Conservation (phyloP, 1,139 yeast species). For the Candida gigantensis region DNA sequence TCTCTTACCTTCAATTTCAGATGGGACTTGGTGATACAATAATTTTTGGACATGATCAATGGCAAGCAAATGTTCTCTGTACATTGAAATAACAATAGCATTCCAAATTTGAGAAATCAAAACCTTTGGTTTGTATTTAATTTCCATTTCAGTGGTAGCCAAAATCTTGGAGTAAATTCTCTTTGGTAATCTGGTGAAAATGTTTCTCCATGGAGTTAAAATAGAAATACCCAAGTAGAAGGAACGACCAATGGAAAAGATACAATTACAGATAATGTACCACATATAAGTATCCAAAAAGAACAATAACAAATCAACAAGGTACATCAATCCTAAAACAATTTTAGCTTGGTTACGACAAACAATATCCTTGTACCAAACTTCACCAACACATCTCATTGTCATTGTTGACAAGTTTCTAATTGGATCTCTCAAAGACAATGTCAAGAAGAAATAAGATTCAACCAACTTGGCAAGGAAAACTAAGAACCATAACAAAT, state of each 20-base stretch:
- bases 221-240: slow-evolving; percentile 98
- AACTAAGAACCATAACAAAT: slow-evolving; percentile 84
- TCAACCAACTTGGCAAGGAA: slow-evolving; percentile 86
- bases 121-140: slow-evolving; percentile 97
- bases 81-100: slow-evolving; percentile 96
- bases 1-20: slow-evolving; percentile 96
- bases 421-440: slow-evolving; percentile 92
- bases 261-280: slow-evolving; percentile 94
- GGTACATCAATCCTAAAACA: slow-evolving; percentile 87
- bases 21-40: slow-evolving; percentile 96
- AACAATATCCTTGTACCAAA: slow-evolving; percentile 73
- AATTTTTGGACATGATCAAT: slow-evolving; percentile 97
- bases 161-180: slow-evolving; percentile 96
- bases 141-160: slow-evolving; percentile 99
- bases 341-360: slow-evolving; percentile 87
- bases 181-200: slow-evolving; percentile 95
- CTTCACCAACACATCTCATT: slow-evolving; percentile 75
- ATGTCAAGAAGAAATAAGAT: slow-evolving; percentile 89
- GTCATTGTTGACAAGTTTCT: slow-evolving; percentile 55
- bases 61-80: slow-evolving; percentile 95
- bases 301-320: slow-evolving; percentile 90
- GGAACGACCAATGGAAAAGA: slow-evolving; percentile 95
- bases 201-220: slow-evolving; percentile 99
- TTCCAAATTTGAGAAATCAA: slow-evolving; percentile 96
- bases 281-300: slow-evolving; percentile 98